A percentile compares a stretch with the other conserved stretches of the same genome.
Conservation (phyloP, 768 basidiomycete genomes). For the Russula sp. region DNA sequence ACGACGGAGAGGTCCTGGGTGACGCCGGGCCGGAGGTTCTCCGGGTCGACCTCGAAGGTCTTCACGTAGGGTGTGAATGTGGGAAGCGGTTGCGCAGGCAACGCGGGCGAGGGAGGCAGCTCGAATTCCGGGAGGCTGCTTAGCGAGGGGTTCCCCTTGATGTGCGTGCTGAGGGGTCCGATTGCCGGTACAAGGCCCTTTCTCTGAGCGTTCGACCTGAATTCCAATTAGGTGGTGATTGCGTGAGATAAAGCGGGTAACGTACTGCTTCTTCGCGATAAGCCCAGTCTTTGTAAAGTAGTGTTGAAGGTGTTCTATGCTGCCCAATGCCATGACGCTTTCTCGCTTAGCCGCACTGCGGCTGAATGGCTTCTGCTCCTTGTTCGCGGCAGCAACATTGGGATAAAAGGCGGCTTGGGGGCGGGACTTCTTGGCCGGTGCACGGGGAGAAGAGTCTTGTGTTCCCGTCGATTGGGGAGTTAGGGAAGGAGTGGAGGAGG, state of each 20-base stretch:
- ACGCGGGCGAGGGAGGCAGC: constrained; percentile 62
- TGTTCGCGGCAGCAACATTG: constrained; percentile 59
- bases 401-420: constrained; percentile 76
- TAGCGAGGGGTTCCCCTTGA: constrained; percentile 34
- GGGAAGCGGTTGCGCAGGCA: constrained; percentile 41
- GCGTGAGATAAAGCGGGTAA: constrained; percentile 12
- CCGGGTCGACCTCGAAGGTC: constrained; percentile 66
- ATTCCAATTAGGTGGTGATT: constrained; percentile 20
- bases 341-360: constrained; percentile 88
- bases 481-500: constrained; percentile 46
- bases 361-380: constrained; percentile 79
- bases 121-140: constrained; percentile 43
- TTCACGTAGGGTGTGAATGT: constrained; percentile 50
- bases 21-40: constrained; percentile 67
- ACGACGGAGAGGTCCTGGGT: constrained; percentile 66
- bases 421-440: constrained; percentile 42
- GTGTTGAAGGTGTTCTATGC: constrained; percentile 92
- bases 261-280: constrained; percentile 63
- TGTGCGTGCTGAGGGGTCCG: constrained; percentile 39
- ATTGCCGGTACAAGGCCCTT: constrained; percentile 71
- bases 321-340: constrained; percentile 91
- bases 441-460: constrained; percentile 31
- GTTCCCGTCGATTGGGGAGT: constrained; percentile 56
- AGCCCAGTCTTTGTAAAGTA: constrained; percentile 90
- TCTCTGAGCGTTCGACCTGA: constrained; percentile 39